These are phyloP conservation scores for Sherardia arvensis DNA, from an alignment of 257 asterid species.

Conservation along the genomic window DNA sequence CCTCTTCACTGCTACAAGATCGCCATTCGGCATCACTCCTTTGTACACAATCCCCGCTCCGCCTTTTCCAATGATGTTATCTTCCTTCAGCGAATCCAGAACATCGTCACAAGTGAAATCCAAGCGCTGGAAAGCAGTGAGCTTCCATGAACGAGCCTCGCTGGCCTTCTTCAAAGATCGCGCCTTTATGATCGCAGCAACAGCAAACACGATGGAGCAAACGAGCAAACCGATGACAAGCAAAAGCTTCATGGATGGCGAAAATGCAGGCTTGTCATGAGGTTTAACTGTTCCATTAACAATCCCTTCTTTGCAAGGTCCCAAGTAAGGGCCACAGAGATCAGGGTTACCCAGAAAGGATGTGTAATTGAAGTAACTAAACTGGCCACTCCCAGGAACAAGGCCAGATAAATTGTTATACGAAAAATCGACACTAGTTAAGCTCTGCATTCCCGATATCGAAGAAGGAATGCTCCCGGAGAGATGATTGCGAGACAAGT, in stretches of 20 bases:
- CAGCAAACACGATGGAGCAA: constrained; percentile 82
- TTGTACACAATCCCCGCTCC: constrained; percentile 95
- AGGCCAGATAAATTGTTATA: constrained; percentile 83
- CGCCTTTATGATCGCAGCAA: constrained; percentile 82
- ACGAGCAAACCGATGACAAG: constrained; percentile 76
- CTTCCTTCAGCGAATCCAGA: constrained; percentile 74
- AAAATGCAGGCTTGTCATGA: constrained; percentile 47
- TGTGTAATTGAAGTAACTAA: constrained; percentile 77
- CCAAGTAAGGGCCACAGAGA: constrained; percentile 88
- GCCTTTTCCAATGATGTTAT: constrained; percentile 88
- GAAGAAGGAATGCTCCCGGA: constrained; percentile 71
- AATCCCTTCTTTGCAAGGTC: constrained; percentile 71
- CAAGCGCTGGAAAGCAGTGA: constrained; percentile 84
- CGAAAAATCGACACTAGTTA: constrained; percentile 92
- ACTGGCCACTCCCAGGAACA: constrained; percentile 87
- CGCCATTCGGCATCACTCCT: constrained; percentile 71
- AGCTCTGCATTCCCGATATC: constrained; percentile 75
- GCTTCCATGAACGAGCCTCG: constrained; percentile 88
- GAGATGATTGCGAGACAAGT: constrained; percentile 67
- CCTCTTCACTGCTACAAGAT: constrained; percentile 78
- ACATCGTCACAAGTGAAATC: constrained; percentile 86
- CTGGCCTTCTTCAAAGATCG: constrained; percentile 68
- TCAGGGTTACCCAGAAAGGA: constrained; percentile 76
- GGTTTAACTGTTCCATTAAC: constrained; percentile 39
- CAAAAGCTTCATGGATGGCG: constrained; percentile 77